Evolutionary conservation across 495 filamentous ascomycete genomes (phyloP), one percentile per base, ranked within the genome.

Genomic region (Geopyxis carbonaria): DNA sequence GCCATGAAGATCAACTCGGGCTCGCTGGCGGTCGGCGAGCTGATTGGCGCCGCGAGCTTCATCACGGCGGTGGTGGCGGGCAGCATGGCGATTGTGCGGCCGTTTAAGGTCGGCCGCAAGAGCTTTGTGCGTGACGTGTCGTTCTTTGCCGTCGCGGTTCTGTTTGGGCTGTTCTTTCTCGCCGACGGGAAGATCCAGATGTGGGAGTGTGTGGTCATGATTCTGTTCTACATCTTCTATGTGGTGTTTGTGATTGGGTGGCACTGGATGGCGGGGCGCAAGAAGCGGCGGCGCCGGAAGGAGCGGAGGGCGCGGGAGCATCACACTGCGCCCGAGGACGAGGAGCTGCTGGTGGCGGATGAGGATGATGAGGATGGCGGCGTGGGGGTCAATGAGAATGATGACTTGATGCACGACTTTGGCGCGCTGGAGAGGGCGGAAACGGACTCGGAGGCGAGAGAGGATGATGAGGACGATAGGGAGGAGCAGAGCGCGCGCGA

Each of bases 1-100:
- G 91, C 91, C 42, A 95, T 99, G 86, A 76, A 75, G 55, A 89
- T 86, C 19, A 80, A 95, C 49, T 92, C 84, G 51, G 91, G 85
- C 2, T 93, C 86, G 59, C 67, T 99, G 59, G 91, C 91, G 1
- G 75, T 95, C 44, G 91, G 91, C 22, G 91, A 99, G 60, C 65
- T 99, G 35, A 82, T 99, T 21, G 91, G 91, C 13, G 91, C 91
- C 7, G 91, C 91, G 10, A 73, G 80, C 31, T 99, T 99, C 59
- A 99, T 99, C 55, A 89, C 87, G 2, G 79, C 86, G 2, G 89
- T 99, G 8, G 89, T 99, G 4, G 85, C 86, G 0, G 91, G 91
- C n/a, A 92, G 84, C 27, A 99, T 99, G 91, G 91, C 86, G 4
- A 56, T 94, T 42, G 83, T 94, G 0, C 68, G 84, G 43, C 89